Conservation (phyloP, 1,284 basidiomycete species). For the Rhodotorula sp. region DNA sequence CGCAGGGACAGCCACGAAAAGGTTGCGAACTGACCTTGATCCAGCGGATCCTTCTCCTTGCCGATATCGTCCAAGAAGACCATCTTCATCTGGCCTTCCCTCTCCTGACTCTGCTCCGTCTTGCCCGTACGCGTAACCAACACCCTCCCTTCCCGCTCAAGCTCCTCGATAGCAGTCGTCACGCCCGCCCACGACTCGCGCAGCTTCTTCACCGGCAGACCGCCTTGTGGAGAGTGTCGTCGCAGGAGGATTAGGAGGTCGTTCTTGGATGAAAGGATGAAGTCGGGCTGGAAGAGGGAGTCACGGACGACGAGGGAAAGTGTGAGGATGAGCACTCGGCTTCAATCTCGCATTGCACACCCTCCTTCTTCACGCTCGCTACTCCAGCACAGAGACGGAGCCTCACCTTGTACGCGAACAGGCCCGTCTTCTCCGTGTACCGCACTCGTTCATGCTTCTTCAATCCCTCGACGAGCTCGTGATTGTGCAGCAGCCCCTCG, state of each 20-base stretch:
- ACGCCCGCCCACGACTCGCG: slow-evolving; percentile 90
- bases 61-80: slow-evolving; percentile 90
- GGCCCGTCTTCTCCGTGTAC: slow-evolving; percentile 74
- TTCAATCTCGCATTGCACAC: no score
- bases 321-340: neutral
- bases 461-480: slow-evolving; percentile 67
- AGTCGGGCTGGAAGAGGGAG: slow-evolving; percentile 65
- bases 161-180: slow-evolving; percentile 72
- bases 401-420: slow-evolving; percentile 75
- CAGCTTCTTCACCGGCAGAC: slow-evolving; percentile 75
- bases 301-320: neutral
- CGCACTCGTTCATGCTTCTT: slow-evolving; percentile 72
- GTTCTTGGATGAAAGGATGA: slow-evolving; percentile 74
- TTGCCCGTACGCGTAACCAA: slow-evolving; percentile 69
- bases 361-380: neutral
- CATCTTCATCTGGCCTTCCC: slow-evolving; percentile 68
- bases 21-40: slow-evolving; percentile 62
- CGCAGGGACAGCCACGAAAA: neutral
- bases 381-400: neutral
- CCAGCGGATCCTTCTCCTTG: slow-evolving; percentile 58
- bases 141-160: slow-evolving; percentile 81
- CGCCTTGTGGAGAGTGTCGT: slow-evolving; percentile 70
- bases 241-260: slow-evolving; percentile 77
- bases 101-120: slow-evolving; percentile 58
- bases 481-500: slow-evolving; percentile 62